phyloP scores from a whole-genome alignment of 1,284 basidiomycete species.

The Pseudozyma flocculosa region DNA sequence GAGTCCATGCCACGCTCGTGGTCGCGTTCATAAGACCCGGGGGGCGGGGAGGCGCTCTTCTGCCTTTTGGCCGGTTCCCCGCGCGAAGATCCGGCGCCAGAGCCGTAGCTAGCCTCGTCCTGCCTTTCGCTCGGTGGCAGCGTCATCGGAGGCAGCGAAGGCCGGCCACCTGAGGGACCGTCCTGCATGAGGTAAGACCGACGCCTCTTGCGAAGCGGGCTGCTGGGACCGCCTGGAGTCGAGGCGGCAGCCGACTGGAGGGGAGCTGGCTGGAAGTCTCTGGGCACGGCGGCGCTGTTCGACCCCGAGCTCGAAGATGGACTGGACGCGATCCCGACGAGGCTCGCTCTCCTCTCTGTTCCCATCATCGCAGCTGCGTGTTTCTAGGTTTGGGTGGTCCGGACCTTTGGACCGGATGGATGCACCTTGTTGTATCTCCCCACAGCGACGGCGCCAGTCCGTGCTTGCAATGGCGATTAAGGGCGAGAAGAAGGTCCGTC shows the following conservation, averaged over 20 bases:
- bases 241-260: slow-evolving; percentile 1
- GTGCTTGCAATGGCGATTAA: no score
- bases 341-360: slow-evolving; percentile 31
- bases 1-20: background rate
- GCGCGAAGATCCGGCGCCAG: background rate
- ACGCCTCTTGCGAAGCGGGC: slow-evolving; percentile 27
- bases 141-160: background rate
- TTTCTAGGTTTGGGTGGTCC: no score
- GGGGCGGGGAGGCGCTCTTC: background rate
- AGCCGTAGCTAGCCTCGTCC: background rate
- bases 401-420: no score
- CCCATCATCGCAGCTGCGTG: slow-evolving; percentile 29
- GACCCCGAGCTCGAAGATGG: slow-evolving; percentile 16
- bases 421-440: no score
- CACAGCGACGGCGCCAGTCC: no score
- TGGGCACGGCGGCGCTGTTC: slow-evolving; percentile 9
- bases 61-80: background rate
- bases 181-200: slow-evolving; percentile 7
- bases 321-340: slow-evolving; percentile 6
- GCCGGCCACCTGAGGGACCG: background rate
- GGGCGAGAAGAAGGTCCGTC: no score
- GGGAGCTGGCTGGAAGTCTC: slow-evolving; percentile 13
- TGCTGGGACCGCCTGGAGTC: slow-evolving; percentile 8
- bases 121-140: background rate
- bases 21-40: background rate